Base-by-base conservation (phyloP, 2,329 filamentous ascomycete genomes). In the Trichoderma sp. region DNA sequence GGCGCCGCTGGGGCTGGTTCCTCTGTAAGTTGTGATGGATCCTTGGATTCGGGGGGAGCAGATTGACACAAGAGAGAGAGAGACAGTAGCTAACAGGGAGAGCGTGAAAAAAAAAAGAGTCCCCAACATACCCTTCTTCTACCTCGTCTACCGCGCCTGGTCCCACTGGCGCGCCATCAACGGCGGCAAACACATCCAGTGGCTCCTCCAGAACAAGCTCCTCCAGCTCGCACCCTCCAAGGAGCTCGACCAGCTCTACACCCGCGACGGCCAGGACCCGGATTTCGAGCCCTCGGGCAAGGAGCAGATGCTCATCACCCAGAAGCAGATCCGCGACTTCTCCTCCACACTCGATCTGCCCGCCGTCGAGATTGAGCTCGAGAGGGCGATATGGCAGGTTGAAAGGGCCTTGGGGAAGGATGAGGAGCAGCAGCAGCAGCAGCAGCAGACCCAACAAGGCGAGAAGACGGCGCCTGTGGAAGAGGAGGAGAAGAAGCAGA, bases 81-180 rank as follows among this genome's bases (percentile, higher is more conserved):
- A 39, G n/a, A 21, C n/a, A 34, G 41, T 12, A 55, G 30, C 15
- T 39, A 24, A 39, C 63, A 55, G 10, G n/a, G n/a, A 61, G 28
- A 30, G n/a, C 21, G 34, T 5, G 6, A 24, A 6, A 15, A 10
- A 7, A 21, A 3, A 21, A 43, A 34, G 92, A 68, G 84, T 97
- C 68, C 93, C 94, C 43, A 97, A 99, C 75, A 82, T 99, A 14
- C 95, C 95, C 19, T 98, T 98, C 82, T 98, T 98, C 81, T 99
- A 98, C 77, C 85, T 98, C 47, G 87, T 86, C 19, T 99, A 96
- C 80, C 86, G 95, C 69, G 90, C 92, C 28, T 98, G 91, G 90
- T 96, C 91, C 21, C 92, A 97, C 77, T 96, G 91, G 87, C 86
- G 90, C 79, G 95, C 95, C 61, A 80, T 96, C 62, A 86, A 87